Evolutionary conservation across 208 protist species (phyloP), one percentile per base, ranked within the genome.

Genomic region (Willaertia magna): DNA sequence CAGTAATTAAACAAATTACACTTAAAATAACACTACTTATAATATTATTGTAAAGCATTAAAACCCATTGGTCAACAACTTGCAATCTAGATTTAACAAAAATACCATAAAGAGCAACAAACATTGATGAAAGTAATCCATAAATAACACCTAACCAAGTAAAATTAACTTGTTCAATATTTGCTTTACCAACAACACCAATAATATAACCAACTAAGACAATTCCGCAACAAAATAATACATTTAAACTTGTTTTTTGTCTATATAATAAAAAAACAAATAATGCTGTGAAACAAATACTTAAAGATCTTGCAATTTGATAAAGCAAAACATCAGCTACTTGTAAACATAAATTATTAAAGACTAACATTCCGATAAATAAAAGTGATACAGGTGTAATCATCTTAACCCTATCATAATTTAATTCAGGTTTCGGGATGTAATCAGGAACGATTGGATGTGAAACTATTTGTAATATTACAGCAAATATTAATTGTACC

Each of bases 291-390:
- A 94, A 94, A 52, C 84, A 43, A 85, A 93, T 93, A n/a, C 87
- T 91, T 1, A 94, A 59, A 34, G 91, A 93, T 48, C 92, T 90
- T 9, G 90, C 91, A 40, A 93, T 86, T 86, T 91, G 44, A 88
- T 94, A 95, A 47, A 93, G 92, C 14, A 89, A 91, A 52, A 95
- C 91, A 40, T 89, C 87, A 11, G 94, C 90, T 42, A 90, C 92
- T 86, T 93, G 85, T 7, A 95, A 87, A 85, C 92, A 94, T 20
- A 94, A 82, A 76, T 95, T 95, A 85, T 95, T 95, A 46, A 93
- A 91, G 55, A 85, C 86, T 34, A 94, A 78, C 92, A 94, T 94
- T n/a, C 55, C 22, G 2, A 91, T 84, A 79, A 90, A 93, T 26
- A 93, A 48, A 11, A 86, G 26, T 6, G 90, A 88, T 1, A 94